A percentile compares a stretch with the other conserved stretches of the same genome.
Evolutionary conservation across 148 eudicot genomes (phyloP).

Genomic region (Arbutus unedo): DNA sequence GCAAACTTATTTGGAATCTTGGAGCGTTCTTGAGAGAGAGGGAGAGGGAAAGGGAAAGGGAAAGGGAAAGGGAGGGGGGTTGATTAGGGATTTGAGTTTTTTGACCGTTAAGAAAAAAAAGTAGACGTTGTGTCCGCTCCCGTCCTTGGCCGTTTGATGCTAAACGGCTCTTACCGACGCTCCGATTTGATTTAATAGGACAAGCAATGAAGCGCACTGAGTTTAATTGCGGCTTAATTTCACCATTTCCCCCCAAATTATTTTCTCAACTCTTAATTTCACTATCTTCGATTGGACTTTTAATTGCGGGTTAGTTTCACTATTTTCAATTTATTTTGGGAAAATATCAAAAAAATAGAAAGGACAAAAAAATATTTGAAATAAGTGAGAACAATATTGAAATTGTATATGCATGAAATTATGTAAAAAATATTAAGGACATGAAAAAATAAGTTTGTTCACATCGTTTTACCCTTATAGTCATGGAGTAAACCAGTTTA

Average conservation of each 20-base stretch:
- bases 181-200: constrained; percentile 33
- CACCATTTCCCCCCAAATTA: not conserved
- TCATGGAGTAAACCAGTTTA: no score
- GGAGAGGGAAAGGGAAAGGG: not conserved
- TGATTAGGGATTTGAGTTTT: constrained; percentile 22
- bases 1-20: constrained; percentile 9
- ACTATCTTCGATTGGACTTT: not conserved
- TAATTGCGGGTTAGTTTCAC: no score
- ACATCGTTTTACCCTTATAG: no score
- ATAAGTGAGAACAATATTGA: no score
- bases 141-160: constrained; percentile 34
- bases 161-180: constrained; percentile 38
- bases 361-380: no score
- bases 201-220: not conserved
- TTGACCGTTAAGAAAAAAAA: constrained; percentile 46
- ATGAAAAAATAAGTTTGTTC: no score
- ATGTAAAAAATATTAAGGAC: no score
- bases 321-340: no score
- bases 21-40: constrained; percentile 14
- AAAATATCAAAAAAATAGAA: no score
- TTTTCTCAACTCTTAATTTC: not conserved
- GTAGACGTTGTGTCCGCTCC: constrained; percentile 35
- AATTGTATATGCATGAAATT: no score
- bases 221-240: not conserved
- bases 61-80: not conserved